phyloP scores from a whole-genome alignment of 176 grass and related monocot species.

The Hordeum vulgare region MorexV3_pseudomolecules_assembly NC_058523.1:24526431-24526930 shows the following conservation, averaged over 20 bases:
- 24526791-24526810: neutral
- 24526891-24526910: slow-evolving; percentile 54
- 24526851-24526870: neutral
- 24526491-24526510: neutral
- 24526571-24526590: slow-evolving; percentile 1
- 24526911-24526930: slow-evolving; percentile 45
- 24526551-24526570: neutral
- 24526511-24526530: slow-evolving; percentile 8
- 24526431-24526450: slow-evolving; percentile 28
- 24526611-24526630: slow-evolving; percentile 8
- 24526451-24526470: slow-evolving; percentile 15
- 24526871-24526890: slow-evolving; percentile 47
- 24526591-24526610: neutral
- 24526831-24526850: slow-evolving; percentile 18
- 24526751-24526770: neutral
- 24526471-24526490: neutral
- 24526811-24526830: neutral
- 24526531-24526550: slow-evolving; percentile 31
- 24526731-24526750: neutral
- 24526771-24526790: neutral
- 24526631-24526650: neutral
- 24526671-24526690: neutral
- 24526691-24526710: neutral
- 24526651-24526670: neutral
- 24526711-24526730: neutral